Base-by-base conservation (phyloP, 129 eudicot genomes). In the Tagetes erecta region DNA sequence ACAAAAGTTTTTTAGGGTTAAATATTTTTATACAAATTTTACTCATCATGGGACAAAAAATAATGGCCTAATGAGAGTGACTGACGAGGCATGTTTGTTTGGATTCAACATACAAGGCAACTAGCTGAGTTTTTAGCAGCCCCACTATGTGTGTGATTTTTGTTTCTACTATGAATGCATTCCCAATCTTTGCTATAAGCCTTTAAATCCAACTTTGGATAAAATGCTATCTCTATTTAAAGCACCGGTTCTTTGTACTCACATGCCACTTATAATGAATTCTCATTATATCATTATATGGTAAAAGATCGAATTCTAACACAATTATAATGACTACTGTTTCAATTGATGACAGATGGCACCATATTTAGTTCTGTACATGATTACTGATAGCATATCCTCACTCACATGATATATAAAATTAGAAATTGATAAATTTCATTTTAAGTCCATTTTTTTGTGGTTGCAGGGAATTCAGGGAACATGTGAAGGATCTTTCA, bases 401-500 rank as follows among this genome's bases (percentile, higher is more conserved):
- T 7, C 13, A 2, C 52, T 45, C 4, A 52, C 64, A 20, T 56
- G 75, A 51, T 40, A 55, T 58, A 41, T 8, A 72, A 27, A 11
- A 69, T 8, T 14, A 64, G 57, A 27, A 11, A 69, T 8, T 14
- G 75, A 45, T 33, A 7, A 8, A 14, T 5, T 35, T 42, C 56
- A 13, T 35, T 14, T 33, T 51, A 64, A 56, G 39, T 14, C 66
- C 39, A 10, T 41, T 53, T 0, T 41, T 45, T 8, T 42, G 80
- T 35, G 68, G 27, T 35, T 36, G 9, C 93, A 95, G 99, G 81
- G 96, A 91, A 70, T 91, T 80, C 37, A 84, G 99, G 56, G 99
- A 95, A 73, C 99, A 95, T 76, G 99, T 95, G 69, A 95, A 91
- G 80, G 99, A 95, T 62, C 83, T 95, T 42, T 83, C 96, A 10